Conservation (phyloP, 805 yeast genomes). For the Candida namnaoensis region DNA sequence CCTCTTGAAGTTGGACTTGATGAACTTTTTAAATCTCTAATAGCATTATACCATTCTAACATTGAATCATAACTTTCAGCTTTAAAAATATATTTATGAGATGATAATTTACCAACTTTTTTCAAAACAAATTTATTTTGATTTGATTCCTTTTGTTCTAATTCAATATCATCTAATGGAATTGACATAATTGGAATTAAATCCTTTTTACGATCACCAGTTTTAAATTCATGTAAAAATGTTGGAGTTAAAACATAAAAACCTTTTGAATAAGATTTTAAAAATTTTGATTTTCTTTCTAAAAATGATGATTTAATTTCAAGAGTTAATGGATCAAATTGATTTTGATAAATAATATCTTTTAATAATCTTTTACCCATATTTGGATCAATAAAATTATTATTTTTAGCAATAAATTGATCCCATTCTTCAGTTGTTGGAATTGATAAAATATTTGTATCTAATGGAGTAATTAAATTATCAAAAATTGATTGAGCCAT, state of each 20-base stretch:
- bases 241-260: slow-evolving; percentile 89
- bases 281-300: slow-evolving; percentile 85
- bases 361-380: slow-evolving; percentile 52
- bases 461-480: slow-evolving; percentile 55
- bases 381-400: slow-evolving; percentile 57
- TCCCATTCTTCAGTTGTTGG: slow-evolving; percentile 87
- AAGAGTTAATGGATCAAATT: slow-evolving; percentile 57
- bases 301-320: slow-evolving; percentile 71
- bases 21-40: slow-evolving; percentile 57
- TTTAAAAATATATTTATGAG: slow-evolving; percentile 93
- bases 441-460: slow-evolving; percentile 62
- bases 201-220: slow-evolving; percentile 74
- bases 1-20: slow-evolving; percentile 28
- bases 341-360: slow-evolving; percentile 60
- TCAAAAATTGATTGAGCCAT: slow-evolving; percentile 69
- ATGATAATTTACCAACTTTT: slow-evolving; percentile 65
- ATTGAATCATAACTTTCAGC: slow-evolving; percentile 75
- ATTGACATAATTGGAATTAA: slow-evolving; percentile 78
- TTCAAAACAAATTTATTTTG: slow-evolving; percentile 74
- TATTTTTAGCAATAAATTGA: slow-evolving; percentile 64
- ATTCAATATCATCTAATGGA: slow-evolving; percentile 67
- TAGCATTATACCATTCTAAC: slow-evolving; percentile 80
- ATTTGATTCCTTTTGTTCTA: slow-evolving; percentile 65
- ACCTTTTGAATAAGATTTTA: slow-evolving; percentile 85
- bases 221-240: slow-evolving; percentile 84